Conservation (phyloP, 192 early-diverging fungal species). For the Ramicandelaber brevisporus region DNA sequence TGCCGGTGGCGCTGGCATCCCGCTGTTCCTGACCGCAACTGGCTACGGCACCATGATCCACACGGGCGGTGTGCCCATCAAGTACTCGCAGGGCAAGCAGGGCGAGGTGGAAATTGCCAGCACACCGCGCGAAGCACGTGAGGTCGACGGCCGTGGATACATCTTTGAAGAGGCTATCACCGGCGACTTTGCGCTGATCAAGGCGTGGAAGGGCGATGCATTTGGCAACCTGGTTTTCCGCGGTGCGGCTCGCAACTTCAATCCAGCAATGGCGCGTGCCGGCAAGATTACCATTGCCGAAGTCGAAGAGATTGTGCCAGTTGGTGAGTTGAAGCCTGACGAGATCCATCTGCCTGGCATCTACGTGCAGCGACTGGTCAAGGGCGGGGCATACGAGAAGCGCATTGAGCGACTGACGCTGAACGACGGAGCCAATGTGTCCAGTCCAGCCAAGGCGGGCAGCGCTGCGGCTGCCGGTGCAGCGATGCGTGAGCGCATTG, state of each 20-base stretch:
- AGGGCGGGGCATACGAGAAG: conserved; percentile 46
- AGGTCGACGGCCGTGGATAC: conserved; percentile 35
- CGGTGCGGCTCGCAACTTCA: conserved; percentile 50
- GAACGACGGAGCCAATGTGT: conserved; percentile 12
- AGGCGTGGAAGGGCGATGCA: conserved; percentile 66
- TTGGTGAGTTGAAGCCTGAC: conserved; percentile 33
- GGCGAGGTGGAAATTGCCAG: conserved; percentile 23
- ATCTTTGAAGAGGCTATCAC: conserved; percentile 54
- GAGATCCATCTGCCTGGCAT: conserved; percentile 50
- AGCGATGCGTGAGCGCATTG: conserved; percentile 24
- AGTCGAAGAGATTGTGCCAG: conserved; percentile 51
- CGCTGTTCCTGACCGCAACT: conserved; percentile 42
- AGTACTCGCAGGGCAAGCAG: conserved; percentile 23
- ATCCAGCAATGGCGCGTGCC: conserved; percentile 46
- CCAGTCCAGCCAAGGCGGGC: conserved; percentile 7
- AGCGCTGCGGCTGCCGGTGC: conserved; percentile 10
- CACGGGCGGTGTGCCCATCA: conserved; percentile 46
- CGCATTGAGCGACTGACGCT: conserved; percentile 37
- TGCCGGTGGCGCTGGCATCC: conserved; percentile 50
- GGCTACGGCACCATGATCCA: conserved; percentile 43
- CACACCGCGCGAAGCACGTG: conserved; percentile 33
- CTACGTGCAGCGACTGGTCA: conserved; percentile 43
- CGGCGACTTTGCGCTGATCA: conserved; percentile 48
- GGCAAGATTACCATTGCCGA: conserved; percentile 52
- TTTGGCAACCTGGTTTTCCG: conserved; percentile 50